Evolutionary conservation across 2,329 filamentous ascomycete genomes (phyloP).

Genomic region (Exophiala spinifera): DNA sequence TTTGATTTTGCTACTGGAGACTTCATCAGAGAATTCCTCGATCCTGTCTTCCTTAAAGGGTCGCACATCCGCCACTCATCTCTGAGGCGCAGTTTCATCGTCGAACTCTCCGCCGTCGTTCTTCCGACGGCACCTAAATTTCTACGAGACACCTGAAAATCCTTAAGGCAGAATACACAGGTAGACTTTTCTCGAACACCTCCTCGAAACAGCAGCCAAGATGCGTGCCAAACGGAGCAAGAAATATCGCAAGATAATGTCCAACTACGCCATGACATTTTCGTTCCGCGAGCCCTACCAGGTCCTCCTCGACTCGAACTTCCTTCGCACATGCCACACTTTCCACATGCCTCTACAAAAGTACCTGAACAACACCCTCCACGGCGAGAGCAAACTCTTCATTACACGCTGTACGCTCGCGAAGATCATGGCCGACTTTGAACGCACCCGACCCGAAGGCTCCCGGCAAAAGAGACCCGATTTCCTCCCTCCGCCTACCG

Average conservation of each 20-base stretch:
- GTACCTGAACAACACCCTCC: slow-evolving; percentile 75
- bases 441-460: slow-evolving; percentile 13
- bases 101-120: too few species aligned
- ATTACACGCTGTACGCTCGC: slow-evolving; percentile 66
- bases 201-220: slow-evolving; percentile 32
- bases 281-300: slow-evolving; percentile 94
- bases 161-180: not conserved
- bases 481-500: slow-evolving; percentile 45
- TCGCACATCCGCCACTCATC: too few species aligned
- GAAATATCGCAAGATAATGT: slow-evolving; percentile 88
- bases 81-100: too few species aligned
- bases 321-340: slow-evolving; percentile 74
- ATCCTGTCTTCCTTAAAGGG: too few species aligned
- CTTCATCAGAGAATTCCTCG: too few species aligned
- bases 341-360: slow-evolving; percentile 87
- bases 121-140: too few species aligned
- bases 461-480: slow-evolving; percentile 33
- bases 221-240: slow-evolving; percentile 69
- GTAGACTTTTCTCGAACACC: not conserved
- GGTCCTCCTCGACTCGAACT: slow-evolving; percentile 80
- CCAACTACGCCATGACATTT: slow-evolving; percentile 82
- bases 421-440: slow-evolving; percentile 40
- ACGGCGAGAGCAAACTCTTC: slow-evolving; percentile 81
- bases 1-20: too few species aligned
- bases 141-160: too few species aligned